phyloP scores from a whole-genome alignment of 495 filamentous ascomycete species.

The Penicillium simplicissimum region DNA sequence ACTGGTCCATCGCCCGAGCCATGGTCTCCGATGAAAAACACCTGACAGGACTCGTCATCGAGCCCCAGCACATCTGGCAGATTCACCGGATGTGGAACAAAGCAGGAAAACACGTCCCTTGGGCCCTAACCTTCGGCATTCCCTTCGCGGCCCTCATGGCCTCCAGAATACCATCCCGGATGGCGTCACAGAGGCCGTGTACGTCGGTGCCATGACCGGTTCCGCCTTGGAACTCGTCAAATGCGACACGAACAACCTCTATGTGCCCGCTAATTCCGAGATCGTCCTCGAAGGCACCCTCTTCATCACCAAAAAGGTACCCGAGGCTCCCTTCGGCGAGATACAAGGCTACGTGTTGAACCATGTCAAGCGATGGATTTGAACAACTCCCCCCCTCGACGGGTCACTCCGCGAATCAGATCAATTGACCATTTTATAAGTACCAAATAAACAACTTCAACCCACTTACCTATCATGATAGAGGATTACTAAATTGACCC shows the following conservation, averaged over 20 bases:
- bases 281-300: constrained; percentile 44
- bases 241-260: constrained; percentile 43
- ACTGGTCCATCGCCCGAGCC: constrained; percentile 46
- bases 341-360: constrained; percentile 41
- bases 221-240: constrained; percentile 40
- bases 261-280: constrained; percentile 41
- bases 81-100: constrained; percentile 44
- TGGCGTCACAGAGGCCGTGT: constrained; percentile 36
- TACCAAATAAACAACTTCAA: no score
- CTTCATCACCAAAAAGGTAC: constrained; percentile 33
- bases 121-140: constrained; percentile 40
- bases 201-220: constrained; percentile 41
- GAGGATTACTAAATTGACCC: no score
- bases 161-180: constrained; percentile 43
- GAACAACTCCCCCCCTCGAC: no score
- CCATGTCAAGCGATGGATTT: no score
- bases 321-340: constrained; percentile 43
- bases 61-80: constrained; percentile 36
- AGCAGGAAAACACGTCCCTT: constrained; percentile 37
- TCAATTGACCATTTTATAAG: no score
- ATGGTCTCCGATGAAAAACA: constrained; percentile 39
- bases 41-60: constrained; percentile 34
- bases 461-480: no score
- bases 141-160: constrained; percentile 45
- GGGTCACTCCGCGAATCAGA: no score